Percentiles rank a stretch among this genome's conserved stretches.
Evolutionary conservation across 352 stramenopile species (phyloP).

Genomic region (Pythium grandisporangium): DNA sequence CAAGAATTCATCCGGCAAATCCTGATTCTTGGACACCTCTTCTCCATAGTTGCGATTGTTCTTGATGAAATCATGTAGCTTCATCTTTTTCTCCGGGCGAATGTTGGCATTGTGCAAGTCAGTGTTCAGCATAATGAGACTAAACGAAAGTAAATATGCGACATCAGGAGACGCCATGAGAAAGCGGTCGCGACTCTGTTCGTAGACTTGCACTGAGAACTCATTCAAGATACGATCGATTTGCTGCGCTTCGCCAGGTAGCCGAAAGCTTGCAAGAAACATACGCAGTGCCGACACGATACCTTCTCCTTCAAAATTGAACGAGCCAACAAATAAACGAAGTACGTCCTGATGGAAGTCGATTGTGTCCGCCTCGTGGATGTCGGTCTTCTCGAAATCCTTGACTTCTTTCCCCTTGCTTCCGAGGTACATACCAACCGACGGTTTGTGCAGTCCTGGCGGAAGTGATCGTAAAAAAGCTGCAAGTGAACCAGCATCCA

Average conservation of each 20-base stretch:
- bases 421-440: conserved; percentile 81
- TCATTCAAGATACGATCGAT: conserved; percentile 85
- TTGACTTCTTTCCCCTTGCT: conserved; percentile 76
- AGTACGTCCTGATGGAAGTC: conserved; percentile 81
- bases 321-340: conserved; percentile 59
- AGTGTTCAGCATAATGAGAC: conserved; percentile 86
- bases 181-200: conserved; percentile 77
- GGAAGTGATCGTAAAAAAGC: conserved; percentile 76
- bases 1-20: conserved; percentile 67
- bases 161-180: conserved; percentile 84
- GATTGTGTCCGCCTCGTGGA: conserved; percentile 74
- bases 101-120: conserved; percentile 86
- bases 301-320: conserved; percentile 72
- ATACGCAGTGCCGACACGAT: conserved; percentile 71
- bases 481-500: conserved; percentile 77
- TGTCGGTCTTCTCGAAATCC: conserved; percentile 58
- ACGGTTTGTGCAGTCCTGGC: conserved; percentile 73
- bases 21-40: conserved; percentile 67
- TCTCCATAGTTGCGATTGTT: conserved; percentile 87
- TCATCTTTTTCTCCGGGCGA: conserved; percentile 80
- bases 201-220: conserved; percentile 80
- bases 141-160: conserved; percentile 87
- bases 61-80: conserved; percentile 75
- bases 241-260: conserved; percentile 81
- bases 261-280: conserved; percentile 78